Evolutionary conservation across 176 grass and related monocot species (phyloP).

Genomic region (Luzula sylvatica): DNA sequence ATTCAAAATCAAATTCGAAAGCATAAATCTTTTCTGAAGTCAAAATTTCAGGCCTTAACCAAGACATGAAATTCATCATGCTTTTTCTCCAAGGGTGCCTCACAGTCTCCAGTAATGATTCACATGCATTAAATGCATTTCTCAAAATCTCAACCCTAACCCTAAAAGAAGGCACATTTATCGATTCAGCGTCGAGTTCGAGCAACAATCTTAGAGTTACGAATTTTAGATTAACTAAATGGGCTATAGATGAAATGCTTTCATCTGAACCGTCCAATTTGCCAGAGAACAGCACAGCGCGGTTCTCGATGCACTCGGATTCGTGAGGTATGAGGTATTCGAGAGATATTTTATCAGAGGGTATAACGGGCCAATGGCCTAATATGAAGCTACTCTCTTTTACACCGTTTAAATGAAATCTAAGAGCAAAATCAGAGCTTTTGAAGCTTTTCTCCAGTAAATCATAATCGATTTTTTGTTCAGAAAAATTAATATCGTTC

Average conservation of each 20-base stretch:
- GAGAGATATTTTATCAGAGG: conserved; percentile 43
- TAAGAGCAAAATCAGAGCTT: conserved; percentile 37
- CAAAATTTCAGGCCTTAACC: conserved; percentile 68
- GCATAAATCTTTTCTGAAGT: conserved; percentile 60
- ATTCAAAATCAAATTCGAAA: conserved; percentile 16
- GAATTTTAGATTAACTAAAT: conserved; percentile 60
- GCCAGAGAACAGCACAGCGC: conserved; percentile 31
- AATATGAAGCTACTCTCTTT: conserved; percentile 50
- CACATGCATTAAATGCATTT: conserved; percentile 40
- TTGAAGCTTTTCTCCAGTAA: conserved; percentile 17
- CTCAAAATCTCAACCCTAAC: conserved; percentile 62
- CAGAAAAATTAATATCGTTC: conserved; percentile 36
- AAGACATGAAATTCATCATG: conserved; percentile 75
- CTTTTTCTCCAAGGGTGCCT: conserved; percentile 88
- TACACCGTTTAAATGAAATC: conserved; percentile 42
- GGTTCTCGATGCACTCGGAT: not conserved
- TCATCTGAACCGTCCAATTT: conserved; percentile 68
- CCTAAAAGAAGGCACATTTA: conserved; percentile 16
- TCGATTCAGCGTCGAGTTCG: conserved; percentile 9
- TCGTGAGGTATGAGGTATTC: conserved; percentile 25
- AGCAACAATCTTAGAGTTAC: conserved; percentile 33
- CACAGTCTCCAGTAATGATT: conserved; percentile 54
- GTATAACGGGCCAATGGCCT: conserved; percentile 64
- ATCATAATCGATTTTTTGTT: conserved; percentile 18
- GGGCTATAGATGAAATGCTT: conserved; percentile 51